Conservation (phyloP, 257 asterid species). For the Ocimum tenuiflorum region DNA sequence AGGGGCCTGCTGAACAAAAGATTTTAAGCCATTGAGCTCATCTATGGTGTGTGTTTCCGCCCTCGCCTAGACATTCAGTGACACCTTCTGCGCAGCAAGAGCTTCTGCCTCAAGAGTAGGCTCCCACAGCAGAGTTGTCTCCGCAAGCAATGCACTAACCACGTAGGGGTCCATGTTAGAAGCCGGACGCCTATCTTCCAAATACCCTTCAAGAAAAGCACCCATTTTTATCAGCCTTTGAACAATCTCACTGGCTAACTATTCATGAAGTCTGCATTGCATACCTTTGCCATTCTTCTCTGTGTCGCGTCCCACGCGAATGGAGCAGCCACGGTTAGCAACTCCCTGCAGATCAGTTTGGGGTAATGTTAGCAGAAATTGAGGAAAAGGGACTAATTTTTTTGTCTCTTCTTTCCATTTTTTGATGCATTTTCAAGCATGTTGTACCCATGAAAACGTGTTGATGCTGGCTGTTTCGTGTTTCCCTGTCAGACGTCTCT, state of each 20-base stretch:
- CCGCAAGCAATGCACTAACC: constrained; percentile 80
- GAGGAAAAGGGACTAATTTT: background rate
- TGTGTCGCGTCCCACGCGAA: constrained; percentile 97
- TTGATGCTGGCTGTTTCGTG: constrained; percentile 87
- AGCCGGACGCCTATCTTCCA: constrained; percentile 97
- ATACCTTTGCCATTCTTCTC: constrained; percentile 83
- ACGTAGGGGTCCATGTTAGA: constrained; percentile 98
- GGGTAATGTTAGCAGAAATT: background rate
- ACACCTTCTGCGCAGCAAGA: constrained; percentile 70
- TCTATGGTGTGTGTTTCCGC: background rate
- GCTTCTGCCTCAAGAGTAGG: constrained; percentile 84
- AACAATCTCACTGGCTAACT: background rate
- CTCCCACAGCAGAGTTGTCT: constrained; percentile 82
- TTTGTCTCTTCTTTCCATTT: background rate
- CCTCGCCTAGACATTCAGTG: constrained; percentile 46
- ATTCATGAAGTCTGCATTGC: background rate
- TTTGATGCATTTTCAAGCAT: constrained; percentile 14
- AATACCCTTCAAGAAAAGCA: constrained; percentile 41
- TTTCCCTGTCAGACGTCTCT: constrained; percentile 90
- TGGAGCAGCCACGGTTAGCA: constrained; percentile 93
- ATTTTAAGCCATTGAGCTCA: constrained; percentile 18
- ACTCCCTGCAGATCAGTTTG: constrained; percentile 57
- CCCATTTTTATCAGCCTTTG: background rate
- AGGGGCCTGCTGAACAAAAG: constrained; percentile 14
- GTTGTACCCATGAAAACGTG: constrained; percentile 69